Conservation (phyloP, 2,329 filamentous ascomycete species). For the Paradendryphiella salina region DNA sequence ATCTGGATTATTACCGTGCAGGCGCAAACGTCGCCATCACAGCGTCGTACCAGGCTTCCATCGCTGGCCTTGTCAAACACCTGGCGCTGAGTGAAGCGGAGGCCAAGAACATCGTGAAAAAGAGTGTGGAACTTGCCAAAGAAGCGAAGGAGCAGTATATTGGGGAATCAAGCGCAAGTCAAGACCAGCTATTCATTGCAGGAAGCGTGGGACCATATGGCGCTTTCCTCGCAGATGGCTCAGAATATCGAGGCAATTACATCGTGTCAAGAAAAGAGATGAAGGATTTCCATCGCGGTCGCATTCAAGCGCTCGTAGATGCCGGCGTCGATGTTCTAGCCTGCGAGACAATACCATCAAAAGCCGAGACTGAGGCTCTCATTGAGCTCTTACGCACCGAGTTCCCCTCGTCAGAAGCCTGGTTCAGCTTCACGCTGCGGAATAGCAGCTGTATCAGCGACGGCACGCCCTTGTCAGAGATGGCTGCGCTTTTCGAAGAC, state of each 20-base stretch:
- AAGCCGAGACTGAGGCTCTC: constrained; percentile 47
- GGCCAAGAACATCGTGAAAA: constrained; percentile 44
- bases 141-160: constrained; percentile 44
- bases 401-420: constrained; percentile 45
- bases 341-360: constrained; percentile 52
- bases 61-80: constrained; percentile 48
- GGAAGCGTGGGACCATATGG: constrained; percentile 55
- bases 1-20: constrained; percentile 51
- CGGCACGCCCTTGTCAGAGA: constrained; percentile 45
- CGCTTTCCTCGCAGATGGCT: constrained; percentile 53
- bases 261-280: constrained; percentile 33
- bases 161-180: constrained; percentile 2
- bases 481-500: constrained; percentile 38
- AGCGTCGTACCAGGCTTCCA: constrained; percentile 54
- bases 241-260: constrained; percentile 54
- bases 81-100: constrained; percentile 39
- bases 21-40: constrained; percentile 55
- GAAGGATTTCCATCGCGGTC: constrained; percentile 50
- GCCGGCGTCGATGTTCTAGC: constrained; percentile 52
- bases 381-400: constrained; percentile 46
- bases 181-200: constrained; percentile 43
- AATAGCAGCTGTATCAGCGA: constrained; percentile 48
- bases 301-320: constrained; percentile 49
- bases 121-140: constrained; percentile 49
- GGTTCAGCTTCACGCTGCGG: constrained; percentile 50